phyloP scores from a whole-genome alignment of 2,329 filamentous ascomycete species.

The Fonsecaea multimorphosa region DNA sequence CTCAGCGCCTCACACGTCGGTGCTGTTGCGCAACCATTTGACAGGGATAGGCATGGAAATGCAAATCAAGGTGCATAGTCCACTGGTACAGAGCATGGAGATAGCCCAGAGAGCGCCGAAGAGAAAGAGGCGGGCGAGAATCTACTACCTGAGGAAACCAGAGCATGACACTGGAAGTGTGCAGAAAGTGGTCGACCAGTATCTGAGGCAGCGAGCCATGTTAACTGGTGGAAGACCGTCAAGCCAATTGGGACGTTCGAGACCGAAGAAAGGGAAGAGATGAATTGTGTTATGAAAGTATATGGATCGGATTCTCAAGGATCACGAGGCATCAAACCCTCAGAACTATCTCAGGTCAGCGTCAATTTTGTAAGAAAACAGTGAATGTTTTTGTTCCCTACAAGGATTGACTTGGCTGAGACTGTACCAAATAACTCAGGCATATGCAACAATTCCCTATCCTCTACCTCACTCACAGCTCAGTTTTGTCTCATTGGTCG shows the following conservation, averaged over 20 bases:
- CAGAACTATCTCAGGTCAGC: not conserved
- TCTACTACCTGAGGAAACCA: conserved; percentile 87
- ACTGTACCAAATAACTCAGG: not conserved
- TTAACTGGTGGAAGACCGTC: conserved; percentile 44
- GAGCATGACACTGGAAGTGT: conserved; percentile 88
- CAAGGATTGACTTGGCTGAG: not conserved
- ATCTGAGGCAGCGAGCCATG: conserved; percentile 61
- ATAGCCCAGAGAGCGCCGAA: conserved; percentile 85
- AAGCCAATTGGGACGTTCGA: conserved; percentile 21
- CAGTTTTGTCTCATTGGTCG: not conserved
- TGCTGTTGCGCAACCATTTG: conserved; percentile 84
- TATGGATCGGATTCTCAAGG: not conserved
- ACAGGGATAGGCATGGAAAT: conserved; percentile 90
- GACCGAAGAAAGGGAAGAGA: conserved; percentile 31
- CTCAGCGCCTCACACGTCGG: conserved; percentile 84
- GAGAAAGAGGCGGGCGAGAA: conserved; percentile 81
- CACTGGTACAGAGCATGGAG: conserved; percentile 87
- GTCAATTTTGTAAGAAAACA: conserved; percentile 8
- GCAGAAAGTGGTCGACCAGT: conserved; percentile 76
- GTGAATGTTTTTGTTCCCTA: not conserved
- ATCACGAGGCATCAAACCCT: not conserved
- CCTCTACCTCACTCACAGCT: not conserved
- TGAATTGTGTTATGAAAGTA: conserved; percentile 4
- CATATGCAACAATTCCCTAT: not conserved
- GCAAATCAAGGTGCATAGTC: conserved; percentile 96